Evolutionary conservation across 306 rosid species (phyloP), one percentile per base, ranked within the genome.

Genomic region (Canavalia gladiata): DNA sequence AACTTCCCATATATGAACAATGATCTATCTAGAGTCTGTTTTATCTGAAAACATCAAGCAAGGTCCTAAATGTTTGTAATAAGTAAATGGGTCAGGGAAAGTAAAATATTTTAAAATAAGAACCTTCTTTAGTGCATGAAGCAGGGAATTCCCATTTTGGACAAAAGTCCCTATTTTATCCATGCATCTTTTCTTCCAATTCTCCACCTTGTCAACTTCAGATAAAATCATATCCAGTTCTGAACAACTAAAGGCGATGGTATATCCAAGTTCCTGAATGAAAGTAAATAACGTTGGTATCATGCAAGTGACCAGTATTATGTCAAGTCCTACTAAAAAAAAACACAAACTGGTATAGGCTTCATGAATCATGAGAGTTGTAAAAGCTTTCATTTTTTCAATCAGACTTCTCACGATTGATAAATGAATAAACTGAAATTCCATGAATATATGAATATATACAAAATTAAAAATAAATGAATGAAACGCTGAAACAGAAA

Each of bases 141-240:
- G 87, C 84, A 90, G 80, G 33, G 93, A 86, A 60, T 83, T 76
- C 66, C 83, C 85, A 58, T 84, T 94, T 76, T 82, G 88, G 85
- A 83, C 63, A 60, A 72, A 31, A 45, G 75, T 77, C 74, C 88
- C 89, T 50, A 89, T 67, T 52, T 76, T 71, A 46, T 74, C 81
- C 67, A 79, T 78, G 88, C 97, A 93, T 75, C 56, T 84, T 80
- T 82, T 87, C 86, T 86, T 88, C 99, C 99, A 95, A 86, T 81
- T 89, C 82, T 92, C 95, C 86, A 95, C 91, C 92, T 87, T 92
- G 78, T 80, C 94, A 86, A 91, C 97, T 87, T 90, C 91, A 81
- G 90, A 92, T 70, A 85, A 78, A 64, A 95, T 78, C 84, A 81
- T 72, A 73, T 91, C 87, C 42, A 90, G 91, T 80, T 92, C 97